These are phyloP conservation scores for Panicum hallii DNA, from an alignment of 202 grass and related monocot species.

Conservation along the genomic window DNA sequence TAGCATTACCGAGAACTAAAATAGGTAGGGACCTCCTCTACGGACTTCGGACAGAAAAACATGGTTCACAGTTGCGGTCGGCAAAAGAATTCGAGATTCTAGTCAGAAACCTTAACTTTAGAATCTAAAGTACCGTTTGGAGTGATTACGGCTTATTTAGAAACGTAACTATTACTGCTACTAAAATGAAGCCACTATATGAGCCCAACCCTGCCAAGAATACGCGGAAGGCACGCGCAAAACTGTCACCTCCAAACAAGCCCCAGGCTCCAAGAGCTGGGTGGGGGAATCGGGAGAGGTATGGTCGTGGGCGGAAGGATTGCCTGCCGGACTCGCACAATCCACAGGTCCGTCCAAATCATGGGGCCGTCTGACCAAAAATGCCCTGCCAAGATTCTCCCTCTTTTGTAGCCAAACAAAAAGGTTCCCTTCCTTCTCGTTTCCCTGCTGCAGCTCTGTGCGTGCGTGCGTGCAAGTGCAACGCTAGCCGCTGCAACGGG, in stretches of 20 bases:
- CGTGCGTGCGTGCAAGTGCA: neutral
- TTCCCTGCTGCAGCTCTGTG: neutral
- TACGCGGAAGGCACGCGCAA: neutral
- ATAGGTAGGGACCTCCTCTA: too few relatives aligned
- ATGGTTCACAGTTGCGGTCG: too few relatives aligned
- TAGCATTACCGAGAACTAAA: too few relatives aligned
- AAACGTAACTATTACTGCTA: too few relatives aligned
- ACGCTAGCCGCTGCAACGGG: neutral
- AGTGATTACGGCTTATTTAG: too few relatives aligned
- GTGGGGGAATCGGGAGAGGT: neutral
- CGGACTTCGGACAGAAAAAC: too few relatives aligned
- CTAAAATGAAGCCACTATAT: too few relatives aligned
- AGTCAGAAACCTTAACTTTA: too few relatives aligned
- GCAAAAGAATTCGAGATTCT: too few relatives aligned
- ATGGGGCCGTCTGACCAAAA: constrained; percentile 38
- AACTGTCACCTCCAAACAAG: neutral
- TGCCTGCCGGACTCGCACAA: constrained; percentile 23
- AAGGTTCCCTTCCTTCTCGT: constrained; percentile 35
- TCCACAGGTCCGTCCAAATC: constrained; percentile 33
- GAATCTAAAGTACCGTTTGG: too few relatives aligned
- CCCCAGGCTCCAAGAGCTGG: neutral
- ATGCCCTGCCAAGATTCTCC: constrained; percentile 52
- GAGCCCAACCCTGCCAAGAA: too few relatives aligned
- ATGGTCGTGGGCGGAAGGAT: constrained; percentile 42
- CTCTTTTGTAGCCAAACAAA: constrained; percentile 48